Conservation (phyloP, 805 yeast genomes). For the Sugiyamaella qingdaonensis region DNA sequence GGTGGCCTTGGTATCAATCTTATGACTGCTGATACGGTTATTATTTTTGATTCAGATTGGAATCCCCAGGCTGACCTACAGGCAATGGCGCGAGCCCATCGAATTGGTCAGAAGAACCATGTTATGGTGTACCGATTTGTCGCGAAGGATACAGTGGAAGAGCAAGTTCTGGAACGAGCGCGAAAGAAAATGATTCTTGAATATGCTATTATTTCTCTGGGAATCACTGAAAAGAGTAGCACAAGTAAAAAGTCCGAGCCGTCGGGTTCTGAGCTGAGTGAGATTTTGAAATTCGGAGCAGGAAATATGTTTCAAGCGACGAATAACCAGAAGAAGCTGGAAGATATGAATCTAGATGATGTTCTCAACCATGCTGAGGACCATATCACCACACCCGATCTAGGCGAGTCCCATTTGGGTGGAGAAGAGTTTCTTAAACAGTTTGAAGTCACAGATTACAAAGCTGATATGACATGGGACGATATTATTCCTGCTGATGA, state of each 20-base stretch:
- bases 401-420: conserved; percentile 96
- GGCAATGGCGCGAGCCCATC: conserved; percentile 99
- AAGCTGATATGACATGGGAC: conserved; percentile 98
- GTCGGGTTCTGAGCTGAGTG: conserved; percentile 76
- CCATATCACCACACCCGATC: conserved; percentile 90
- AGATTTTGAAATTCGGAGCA: conserved; percentile 96
- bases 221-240: conserved; percentile 75
- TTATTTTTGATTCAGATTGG: conserved; percentile 98
- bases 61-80: conserved; percentile 98
- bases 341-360: conserved; percentile 91
- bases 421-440: conserved; percentile 97
- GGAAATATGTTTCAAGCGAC: conserved; percentile 96
- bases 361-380: conserved; percentile 96
- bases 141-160: conserved; percentile 97
- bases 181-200: conserved; percentile 97
- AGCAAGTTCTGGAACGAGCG: conserved; percentile 93
- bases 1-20: conserved; percentile 98
- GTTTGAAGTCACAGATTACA: conserved; percentile 97
- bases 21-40: conserved; percentile 99
- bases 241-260: conserved; percentile 66
- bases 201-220: conserved; percentile 93
- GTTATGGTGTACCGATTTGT: conserved; percentile 97
- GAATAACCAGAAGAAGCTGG: conserved; percentile 93
- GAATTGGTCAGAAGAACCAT: conserved; percentile 98
- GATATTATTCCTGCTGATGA: conserved; percentile 97